Evolutionary conservation across 2,329 filamentous ascomycete genomes (phyloP).

Genomic region (Claviceps sp.): DNA sequence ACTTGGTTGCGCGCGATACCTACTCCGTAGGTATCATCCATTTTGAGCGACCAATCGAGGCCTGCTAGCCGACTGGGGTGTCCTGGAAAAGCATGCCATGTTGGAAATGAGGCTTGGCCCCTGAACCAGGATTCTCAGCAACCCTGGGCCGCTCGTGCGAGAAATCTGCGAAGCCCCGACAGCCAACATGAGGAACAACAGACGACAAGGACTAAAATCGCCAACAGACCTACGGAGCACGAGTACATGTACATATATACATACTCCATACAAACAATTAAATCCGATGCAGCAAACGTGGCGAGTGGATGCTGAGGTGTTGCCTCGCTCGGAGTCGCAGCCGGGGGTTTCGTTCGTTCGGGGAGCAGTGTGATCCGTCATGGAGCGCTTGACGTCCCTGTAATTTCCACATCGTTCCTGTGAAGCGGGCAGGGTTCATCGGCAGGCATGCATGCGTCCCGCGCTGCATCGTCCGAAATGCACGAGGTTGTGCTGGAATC

Average conservation of each 20-base stretch:
- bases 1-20: too few species aligned
- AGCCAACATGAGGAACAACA: not conserved
- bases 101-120: conserved; percentile 5
- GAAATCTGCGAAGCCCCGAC: not conserved
- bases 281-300: not conserved
- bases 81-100: not conserved
- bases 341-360: not conserved
- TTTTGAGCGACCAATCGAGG: not conserved
- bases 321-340: not conserved
- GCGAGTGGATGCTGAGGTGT: not conserved
- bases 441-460: too few species aligned
- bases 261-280: too few species aligned
- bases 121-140: conserved; percentile 4
- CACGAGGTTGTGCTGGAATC: too few species aligned
- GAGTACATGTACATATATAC: not conserved
- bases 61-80: not conserved
- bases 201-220: not conserved
- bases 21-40: not conserved
- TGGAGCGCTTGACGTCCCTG: not conserved
- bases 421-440: not conserved
- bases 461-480: too few species aligned
- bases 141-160: not conserved
- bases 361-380: not conserved
- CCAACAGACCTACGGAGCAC: not conserved
- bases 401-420: conserved; percentile 1